A percentile compares a stretch with the other conserved stretches of the same genome.
These are phyloP conservation scores for Bromus sterilis DNA, from an alignment of 176 grass and related monocot species.

Conservation along the genomic window DNA sequence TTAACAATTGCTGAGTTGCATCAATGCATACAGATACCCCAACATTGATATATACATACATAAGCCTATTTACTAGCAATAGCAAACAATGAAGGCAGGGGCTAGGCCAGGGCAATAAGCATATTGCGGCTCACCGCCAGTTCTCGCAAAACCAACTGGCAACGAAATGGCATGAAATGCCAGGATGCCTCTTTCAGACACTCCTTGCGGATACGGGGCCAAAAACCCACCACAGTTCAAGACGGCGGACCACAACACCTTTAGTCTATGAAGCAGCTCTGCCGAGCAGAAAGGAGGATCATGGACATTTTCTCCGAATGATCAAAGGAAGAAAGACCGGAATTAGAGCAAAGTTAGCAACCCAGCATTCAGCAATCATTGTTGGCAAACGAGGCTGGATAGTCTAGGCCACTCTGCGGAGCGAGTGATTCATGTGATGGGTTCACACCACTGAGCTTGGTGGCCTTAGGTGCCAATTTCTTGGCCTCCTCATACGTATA, in stretches of 20 bases:
- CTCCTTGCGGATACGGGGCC: not conserved
- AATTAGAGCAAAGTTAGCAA: conserved; percentile 17
- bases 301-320: not conserved
- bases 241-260: not conserved
- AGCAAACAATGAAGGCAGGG: not conserved
- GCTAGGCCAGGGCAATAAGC: not conserved
- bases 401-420: not conserved
- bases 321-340: not conserved
- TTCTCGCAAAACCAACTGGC: conserved; percentile 3
- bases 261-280: conserved; percentile 2
- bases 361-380: conserved; percentile 23
- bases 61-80: conserved; percentile 29
- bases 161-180: not conserved
- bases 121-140: not conserved
- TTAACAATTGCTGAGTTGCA: conserved; percentile 11
- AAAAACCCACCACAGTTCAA: conserved; percentile 24
- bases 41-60: conserved; percentile 30
- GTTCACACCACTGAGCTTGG: conserved; percentile 27
- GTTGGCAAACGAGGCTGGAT: not conserved
- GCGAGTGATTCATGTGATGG: conserved; percentile 17
- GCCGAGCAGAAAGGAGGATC: not conserved
- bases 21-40: conserved; percentile 6
- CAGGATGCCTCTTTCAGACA: conserved; percentile 17
- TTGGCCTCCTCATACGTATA: conserved; percentile 77
- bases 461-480: conserved; percentile 43